Evolutionary conservation across 805 yeast species (phyloP).

Genomic region (Wilhelminamyces savonicus): DNA sequence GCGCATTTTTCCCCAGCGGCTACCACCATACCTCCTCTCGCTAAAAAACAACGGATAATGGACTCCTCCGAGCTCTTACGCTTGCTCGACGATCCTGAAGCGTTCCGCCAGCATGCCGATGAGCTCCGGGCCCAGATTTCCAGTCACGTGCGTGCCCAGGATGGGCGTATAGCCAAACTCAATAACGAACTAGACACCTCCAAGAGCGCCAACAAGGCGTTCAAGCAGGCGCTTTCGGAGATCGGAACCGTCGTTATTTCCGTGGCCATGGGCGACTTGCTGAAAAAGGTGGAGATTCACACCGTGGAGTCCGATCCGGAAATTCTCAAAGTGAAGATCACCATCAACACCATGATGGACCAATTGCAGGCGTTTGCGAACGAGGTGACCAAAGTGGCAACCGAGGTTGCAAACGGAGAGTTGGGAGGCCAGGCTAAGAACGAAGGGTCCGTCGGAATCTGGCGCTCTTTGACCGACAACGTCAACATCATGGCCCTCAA

Average conservation of each 20-base stretch:
- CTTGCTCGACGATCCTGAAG: conserved; percentile 34
- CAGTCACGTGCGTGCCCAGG: conserved; percentile 24
- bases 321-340: conserved; percentile 69
- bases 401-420: conserved; percentile 86
- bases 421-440: conserved; percentile 85
- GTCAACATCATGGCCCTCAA: conserved; percentile 86
- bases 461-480: conserved; percentile 80
- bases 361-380: conserved; percentile 75
- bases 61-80: conserved; percentile 26
- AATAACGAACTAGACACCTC: conserved; percentile 28
- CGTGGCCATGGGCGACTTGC: conserved; percentile 83
- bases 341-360: conserved; percentile 86
- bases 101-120: conserved; percentile 18
- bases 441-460: conserved; percentile 80
- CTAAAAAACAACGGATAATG: conserved; percentile 10
- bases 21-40: neutral
- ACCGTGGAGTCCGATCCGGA: conserved; percentile 72
- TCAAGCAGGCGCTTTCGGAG: conserved; percentile 65
- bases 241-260: conserved; percentile 83
- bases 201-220: conserved; percentile 58
- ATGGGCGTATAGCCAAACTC: conserved; percentile 18
- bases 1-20: too few species aligned
- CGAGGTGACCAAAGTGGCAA: conserved; percentile 80
- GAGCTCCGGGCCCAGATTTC: conserved; percentile 23
- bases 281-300: conserved; percentile 73